Base-by-base conservation (phyloP, 257 asterid species). In the Hygrophila difformis region DNA sequence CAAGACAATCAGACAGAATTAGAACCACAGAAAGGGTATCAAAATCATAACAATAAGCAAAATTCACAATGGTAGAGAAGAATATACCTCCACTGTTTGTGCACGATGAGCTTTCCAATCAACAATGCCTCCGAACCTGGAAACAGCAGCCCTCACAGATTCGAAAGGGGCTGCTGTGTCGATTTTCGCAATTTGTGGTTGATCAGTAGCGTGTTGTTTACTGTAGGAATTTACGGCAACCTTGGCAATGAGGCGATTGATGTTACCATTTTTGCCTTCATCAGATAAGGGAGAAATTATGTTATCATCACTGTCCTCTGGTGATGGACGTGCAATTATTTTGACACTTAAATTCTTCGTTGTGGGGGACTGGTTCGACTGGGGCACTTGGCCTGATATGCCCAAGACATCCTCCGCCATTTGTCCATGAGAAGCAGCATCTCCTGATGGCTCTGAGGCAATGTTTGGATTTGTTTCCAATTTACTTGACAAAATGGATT, bases 41-140 rank as follows among this genome's bases (percentile, higher is more conserved):
- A 41, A 55, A 39, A 24, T 26, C 43, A 37, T 36, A 24, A 26
- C 31, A 5, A 26, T 11, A 40, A 18, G 2, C 6, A 21, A 44
- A 10, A 5, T 3, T 21, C 50, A 29, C 12, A 15, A 15, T 26
- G 51, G 55, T 11, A 39, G 19, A 40, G 38, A 43, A 44, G 22
- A 39, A 5, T 45, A 54, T 74, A 91, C 99, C 95, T 92, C 97
- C 50, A 78, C 77, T 6, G 97, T 75, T 63, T 83, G 95, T 39
- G 68, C 70, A 14, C 84, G 79, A 63, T 92, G 95, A 46, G 99
- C 99, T 68, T 92, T 92, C 99, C 99, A 92, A 69, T 92, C 99
- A 21, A 92, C 94, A 38, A 92, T 92, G 24, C 97, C 99, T 11
- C 99, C 99, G 37, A 92, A 92, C 76, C 76, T 92, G 0, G 95